phyloP scores from a whole-genome alignment of 2,329 filamentous ascomycete species.

The Didymellaceae sp. region DNA sequence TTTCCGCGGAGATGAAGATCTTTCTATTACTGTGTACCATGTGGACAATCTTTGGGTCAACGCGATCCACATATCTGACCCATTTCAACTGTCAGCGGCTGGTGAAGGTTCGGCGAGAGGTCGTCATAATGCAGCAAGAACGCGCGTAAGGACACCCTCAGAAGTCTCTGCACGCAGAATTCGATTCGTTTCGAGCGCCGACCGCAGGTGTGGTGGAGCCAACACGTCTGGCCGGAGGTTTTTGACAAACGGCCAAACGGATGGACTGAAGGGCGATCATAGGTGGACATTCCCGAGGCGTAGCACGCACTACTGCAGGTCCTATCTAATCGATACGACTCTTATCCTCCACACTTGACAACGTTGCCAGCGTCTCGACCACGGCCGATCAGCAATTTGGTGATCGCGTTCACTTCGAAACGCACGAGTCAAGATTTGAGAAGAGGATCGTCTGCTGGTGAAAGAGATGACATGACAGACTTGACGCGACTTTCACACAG shows the following conservation, averaged over 20 bases:
- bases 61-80: background rate
- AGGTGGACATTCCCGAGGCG: conserved; percentile 11
- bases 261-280: conserved; percentile 10
- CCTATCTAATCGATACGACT: conserved; percentile 33
- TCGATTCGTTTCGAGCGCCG: background rate
- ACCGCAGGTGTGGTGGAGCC: background rate
- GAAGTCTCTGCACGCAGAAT: conserved; percentile 2
- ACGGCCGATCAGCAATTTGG: background rate
- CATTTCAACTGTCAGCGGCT: background rate
- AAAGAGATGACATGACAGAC: background rate
- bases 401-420: background rate
- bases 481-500: background rate
- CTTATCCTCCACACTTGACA: conserved; percentile 22
- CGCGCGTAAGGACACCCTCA: conserved; percentile 8
- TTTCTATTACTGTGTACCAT: background rate
- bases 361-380: background rate
- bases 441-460: background rate
- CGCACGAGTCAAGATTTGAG: background rate
- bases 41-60: background rate
- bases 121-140: conserved; percentile 15
- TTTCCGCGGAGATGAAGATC: background rate
- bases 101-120: conserved; percentile 1
- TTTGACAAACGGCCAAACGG: conserved; percentile 4
- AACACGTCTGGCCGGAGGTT: conserved; percentile 1
- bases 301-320: conserved; percentile 21